phyloP scores from a whole-genome alignment of 192 early-diverging fungal genomes.

The Coemansia sp. region DNA sequence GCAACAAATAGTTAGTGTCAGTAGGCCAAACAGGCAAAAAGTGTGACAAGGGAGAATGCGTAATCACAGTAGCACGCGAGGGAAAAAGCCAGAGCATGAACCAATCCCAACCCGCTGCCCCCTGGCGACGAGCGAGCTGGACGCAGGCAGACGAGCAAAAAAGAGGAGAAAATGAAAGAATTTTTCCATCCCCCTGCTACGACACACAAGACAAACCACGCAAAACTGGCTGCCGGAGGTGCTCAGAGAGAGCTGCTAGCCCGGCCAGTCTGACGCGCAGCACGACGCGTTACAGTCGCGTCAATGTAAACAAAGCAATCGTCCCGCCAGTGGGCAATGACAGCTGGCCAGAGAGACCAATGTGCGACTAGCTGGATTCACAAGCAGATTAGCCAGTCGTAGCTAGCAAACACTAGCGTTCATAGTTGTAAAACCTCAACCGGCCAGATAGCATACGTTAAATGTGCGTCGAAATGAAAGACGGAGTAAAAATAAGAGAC shows the following conservation, averaged over 20 bases:
- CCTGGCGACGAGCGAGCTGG: slow-evolving; percentile 9
- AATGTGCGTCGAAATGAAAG: neutral
- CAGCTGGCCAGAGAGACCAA: neutral
- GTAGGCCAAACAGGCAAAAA: too few species aligned
- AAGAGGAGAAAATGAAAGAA: slow-evolving; percentile 1
- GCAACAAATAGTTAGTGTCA: neutral
- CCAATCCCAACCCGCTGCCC: slow-evolving; percentile 12
- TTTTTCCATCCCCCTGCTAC: slow-evolving; percentile 2
- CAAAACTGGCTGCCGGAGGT: neutral
- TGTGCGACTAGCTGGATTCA: neutral
- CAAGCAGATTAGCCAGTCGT: neutral
- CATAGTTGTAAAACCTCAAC: neutral
- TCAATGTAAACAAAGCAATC: slow-evolving; percentile 4
- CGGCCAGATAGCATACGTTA: neutral
- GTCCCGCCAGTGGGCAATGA: neutral
- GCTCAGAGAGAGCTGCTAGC: neutral
- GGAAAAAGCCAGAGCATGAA: slow-evolving; percentile 7
- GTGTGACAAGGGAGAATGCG: neutral
- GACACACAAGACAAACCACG: neutral
- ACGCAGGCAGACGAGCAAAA: slow-evolving; percentile 8
- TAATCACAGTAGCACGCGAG: slow-evolving; percentile 9
- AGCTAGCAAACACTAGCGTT: neutral
- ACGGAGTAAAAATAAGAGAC: neutral
- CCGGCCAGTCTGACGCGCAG: neutral
- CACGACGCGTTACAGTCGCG: slow-evolving; percentile 11